These are phyloP conservation scores for Solanum hybrid DNA, from an alignment of 305 asterid species.

Conservation along the genomic window DNA sequence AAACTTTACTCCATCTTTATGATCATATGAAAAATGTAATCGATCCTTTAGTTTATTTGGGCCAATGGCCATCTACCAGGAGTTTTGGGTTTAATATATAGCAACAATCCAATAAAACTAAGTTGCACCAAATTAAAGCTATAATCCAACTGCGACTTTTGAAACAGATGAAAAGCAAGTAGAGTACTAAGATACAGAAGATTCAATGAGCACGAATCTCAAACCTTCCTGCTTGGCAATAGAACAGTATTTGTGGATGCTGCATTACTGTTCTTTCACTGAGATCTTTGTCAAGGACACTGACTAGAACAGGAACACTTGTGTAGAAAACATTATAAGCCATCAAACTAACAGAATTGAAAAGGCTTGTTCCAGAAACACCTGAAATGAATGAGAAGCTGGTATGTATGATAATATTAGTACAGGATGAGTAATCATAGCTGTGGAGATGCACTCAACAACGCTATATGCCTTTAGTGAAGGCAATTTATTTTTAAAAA, in stretches of 20 bases:
- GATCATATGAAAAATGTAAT: neutral
- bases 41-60: neutral
- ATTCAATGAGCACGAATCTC: constrained; percentile 15
- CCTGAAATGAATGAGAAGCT: constrained; percentile 97
- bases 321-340: constrained; percentile 98
- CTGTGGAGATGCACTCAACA: neutral
- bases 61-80: neutral
- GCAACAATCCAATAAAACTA: neutral
- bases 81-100: neutral
- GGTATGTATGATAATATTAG: constrained; percentile 40
- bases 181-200: neutral
- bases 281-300: constrained; percentile 94
- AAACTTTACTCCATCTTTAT: neutral
- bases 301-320: constrained; percentile 84
- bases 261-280: constrained; percentile 93
- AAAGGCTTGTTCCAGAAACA: constrained; percentile 93
- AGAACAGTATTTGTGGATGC: constrained; percentile 92
- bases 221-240: constrained; percentile 99
- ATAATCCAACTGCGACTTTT: neutral
- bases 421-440: constrained; percentile 12
- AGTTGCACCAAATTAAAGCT: neutral
- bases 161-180: neutral
- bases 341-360: constrained; percentile 95
- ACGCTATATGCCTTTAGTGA: neutral
- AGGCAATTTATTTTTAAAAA: neutral